Evolutionary conservation across 306 rosid genomes (phyloP).

Genomic region (Oemleria cerasiformis): DNA sequence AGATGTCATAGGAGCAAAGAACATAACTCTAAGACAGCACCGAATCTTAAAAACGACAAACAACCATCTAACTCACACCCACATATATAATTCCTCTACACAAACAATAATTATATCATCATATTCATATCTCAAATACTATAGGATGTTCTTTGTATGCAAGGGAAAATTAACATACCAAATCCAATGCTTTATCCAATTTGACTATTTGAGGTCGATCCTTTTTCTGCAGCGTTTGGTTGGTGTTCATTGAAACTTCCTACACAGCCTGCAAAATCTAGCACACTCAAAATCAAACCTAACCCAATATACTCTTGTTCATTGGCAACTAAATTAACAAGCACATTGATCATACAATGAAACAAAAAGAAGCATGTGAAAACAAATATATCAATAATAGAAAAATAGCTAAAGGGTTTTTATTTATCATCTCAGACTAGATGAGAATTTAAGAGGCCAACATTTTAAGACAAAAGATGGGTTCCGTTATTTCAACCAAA

Average conservation of each 20-base stretch:
- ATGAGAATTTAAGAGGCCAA: not conserved
- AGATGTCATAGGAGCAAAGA: no score
- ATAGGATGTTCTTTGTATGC: not conserved
- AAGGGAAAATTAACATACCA: conserved; percentile 46
- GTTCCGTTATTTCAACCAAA: not conserved
- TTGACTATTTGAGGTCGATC: conserved; percentile 52
- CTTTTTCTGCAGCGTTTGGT: conserved; percentile 35
- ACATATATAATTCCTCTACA: no score
- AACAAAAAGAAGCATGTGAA: no score
- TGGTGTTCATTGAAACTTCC: conserved; percentile 47
- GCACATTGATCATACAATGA: no score
- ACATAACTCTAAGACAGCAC: no score
- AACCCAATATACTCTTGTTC: no score
- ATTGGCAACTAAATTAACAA: no score
- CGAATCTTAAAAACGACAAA: no score
- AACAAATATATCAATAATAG: not conserved
- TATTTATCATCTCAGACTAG: not conserved
- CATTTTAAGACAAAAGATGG: not conserved
- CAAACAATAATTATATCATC: no score
- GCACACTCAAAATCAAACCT: conserved; percentile 2
- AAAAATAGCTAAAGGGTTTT: not conserved
- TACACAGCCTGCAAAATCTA: conserved; percentile 2
- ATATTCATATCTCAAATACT: not conserved
- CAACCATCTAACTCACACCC: no score
- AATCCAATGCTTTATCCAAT: conserved; percentile 60